Conservation (phyloP, 768 basidiomycete species). For the Boletus sp. region DNA sequence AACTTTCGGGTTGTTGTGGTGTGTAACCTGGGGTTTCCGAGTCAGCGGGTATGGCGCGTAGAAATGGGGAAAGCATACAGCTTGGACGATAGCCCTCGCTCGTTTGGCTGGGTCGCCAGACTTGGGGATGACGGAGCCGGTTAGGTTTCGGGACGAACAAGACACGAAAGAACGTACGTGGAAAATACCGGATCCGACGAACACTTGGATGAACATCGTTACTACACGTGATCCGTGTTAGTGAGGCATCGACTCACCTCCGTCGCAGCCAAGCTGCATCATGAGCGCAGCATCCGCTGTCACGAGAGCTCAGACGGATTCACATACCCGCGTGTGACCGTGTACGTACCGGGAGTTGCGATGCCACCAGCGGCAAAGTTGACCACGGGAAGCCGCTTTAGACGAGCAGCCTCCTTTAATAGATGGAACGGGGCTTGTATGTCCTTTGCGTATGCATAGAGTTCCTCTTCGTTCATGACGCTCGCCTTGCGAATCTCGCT, state of each 20-base stretch:
- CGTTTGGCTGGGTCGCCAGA: conserved; percentile 92
- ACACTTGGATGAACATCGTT: conserved; percentile 51
- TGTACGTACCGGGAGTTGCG: conserved; percentile 74
- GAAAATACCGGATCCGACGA: conserved; percentile 98
- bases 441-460: conserved; percentile 90
- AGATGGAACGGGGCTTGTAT: conserved; percentile 93
- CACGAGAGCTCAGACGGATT: neutral
- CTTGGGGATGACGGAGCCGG: conserved; percentile 34
- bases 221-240: neutral
- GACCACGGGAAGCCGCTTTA: conserved; percentile 92
- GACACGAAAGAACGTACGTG: conserved; percentile 51
- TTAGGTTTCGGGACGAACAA: neutral
- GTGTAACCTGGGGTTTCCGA: conserved; percentile 61
- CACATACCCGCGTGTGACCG: neutral
- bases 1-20: conserved; percentile 91
- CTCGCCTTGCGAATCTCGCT: conserved; percentile 81
- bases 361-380: conserved; percentile 96
- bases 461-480: conserved; percentile 91
- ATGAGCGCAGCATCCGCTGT: conserved; percentile 92
- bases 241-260: conserved; percentile 53
- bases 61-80: conserved; percentile 46
- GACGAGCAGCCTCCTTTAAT: conserved; percentile 90
- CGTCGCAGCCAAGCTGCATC: conserved; percentile 98
- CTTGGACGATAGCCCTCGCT: conserved; percentile 94
- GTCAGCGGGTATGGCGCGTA: conserved; percentile 2